A percentile compares a stretch with the other conserved stretches of the same genome.
Evolutionary conservation across 352 stramenopile species (phyloP).

Genomic region (Phytophthora aleatoria): DNA sequence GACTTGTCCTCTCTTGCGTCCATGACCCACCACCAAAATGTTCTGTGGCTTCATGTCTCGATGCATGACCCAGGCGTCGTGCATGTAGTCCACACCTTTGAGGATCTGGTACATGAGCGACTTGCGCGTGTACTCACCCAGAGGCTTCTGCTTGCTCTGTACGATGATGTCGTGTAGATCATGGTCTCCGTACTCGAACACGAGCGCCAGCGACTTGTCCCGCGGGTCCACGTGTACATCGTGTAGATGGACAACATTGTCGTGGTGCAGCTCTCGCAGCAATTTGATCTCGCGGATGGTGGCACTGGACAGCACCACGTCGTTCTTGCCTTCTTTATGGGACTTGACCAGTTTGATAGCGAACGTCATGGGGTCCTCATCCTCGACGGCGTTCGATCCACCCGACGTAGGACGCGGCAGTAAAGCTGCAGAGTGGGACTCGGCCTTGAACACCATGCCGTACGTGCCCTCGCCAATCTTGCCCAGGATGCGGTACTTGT

Average conservation of each 20-base stretch:
- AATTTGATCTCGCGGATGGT: constrained; percentile 92
- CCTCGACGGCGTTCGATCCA: constrained; percentile 33
- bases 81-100: constrained; percentile 93
- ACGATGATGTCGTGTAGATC: constrained; percentile 91
- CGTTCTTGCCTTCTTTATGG: constrained; percentile 90
- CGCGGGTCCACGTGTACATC: constrained; percentile 87
- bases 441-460: constrained; percentile 89
- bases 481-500: constrained; percentile 85
- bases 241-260: constrained; percentile 88
- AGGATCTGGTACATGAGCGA: constrained; percentile 93
- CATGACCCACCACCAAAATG: constrained; percentile 90
- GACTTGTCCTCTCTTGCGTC: constrained; percentile 82
- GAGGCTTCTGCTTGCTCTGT: constrained; percentile 86
- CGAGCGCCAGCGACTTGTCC: constrained; percentile 83
- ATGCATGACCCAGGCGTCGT: constrained; percentile 94
- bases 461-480: constrained; percentile 92
- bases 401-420: constrained; percentile 36
- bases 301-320: constrained; percentile 88
- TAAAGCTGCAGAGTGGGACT: constrained; percentile 58
- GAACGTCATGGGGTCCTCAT: constrained; percentile 85
- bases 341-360: constrained; percentile 91
- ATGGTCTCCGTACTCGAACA: constrained; percentile 92
- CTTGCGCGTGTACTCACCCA: constrained; percentile 93
- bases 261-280: constrained; percentile 85
- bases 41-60: constrained; percentile 95